These are phyloP conservation scores for Diutina rugosa DNA, from an alignment of 1,139 yeast genomes.

Conservation along the genomic window DNA sequence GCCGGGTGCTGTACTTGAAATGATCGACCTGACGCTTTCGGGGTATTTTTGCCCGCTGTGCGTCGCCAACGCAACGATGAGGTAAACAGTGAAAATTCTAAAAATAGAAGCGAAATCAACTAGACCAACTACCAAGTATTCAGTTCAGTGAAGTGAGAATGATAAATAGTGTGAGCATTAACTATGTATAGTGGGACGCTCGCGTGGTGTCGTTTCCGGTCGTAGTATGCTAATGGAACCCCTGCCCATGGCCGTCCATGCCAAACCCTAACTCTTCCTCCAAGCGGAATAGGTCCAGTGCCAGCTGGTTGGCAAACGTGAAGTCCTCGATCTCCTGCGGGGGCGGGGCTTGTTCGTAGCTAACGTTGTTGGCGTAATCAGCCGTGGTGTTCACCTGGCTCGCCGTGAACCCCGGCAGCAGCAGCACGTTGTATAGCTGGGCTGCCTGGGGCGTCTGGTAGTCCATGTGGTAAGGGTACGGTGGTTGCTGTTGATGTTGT, in stretches of 20 bases:
- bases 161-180: not conserved
- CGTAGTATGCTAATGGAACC: slow-evolving; percentile 3
- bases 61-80: not conserved
- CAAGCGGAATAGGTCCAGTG: slow-evolving; percentile 20
- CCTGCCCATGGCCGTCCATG: slow-evolving; percentile 25
- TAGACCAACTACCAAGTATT: no score
- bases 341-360: slow-evolving; percentile 28
- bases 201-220: not conserved
- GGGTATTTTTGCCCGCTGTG: not conserved
- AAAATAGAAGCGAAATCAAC: no score
- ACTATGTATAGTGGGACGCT: not conserved
- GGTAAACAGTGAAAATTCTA: not conserved
- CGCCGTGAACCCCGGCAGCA: slow-evolving; percentile 6
- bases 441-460: slow-evolving; percentile 6
- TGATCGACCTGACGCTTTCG: not conserved
- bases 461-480: slow-evolving; percentile 1
- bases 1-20: not conserved
- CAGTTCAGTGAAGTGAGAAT: not conserved
- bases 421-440: slow-evolving; percentile 6
- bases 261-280: slow-evolving; percentile 38
- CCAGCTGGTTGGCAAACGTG: slow-evolving; percentile 12
- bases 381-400: slow-evolving; percentile 10
- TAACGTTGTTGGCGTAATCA: slow-evolving; percentile 15
- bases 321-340: slow-evolving; percentile 36
- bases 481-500: slow-evolving; percentile 4